These are phyloP conservation scores for Neurospora cerealis DNA, from an alignment of 495 filamentous ascomycete genomes.

Conservation along the genomic window DNA sequence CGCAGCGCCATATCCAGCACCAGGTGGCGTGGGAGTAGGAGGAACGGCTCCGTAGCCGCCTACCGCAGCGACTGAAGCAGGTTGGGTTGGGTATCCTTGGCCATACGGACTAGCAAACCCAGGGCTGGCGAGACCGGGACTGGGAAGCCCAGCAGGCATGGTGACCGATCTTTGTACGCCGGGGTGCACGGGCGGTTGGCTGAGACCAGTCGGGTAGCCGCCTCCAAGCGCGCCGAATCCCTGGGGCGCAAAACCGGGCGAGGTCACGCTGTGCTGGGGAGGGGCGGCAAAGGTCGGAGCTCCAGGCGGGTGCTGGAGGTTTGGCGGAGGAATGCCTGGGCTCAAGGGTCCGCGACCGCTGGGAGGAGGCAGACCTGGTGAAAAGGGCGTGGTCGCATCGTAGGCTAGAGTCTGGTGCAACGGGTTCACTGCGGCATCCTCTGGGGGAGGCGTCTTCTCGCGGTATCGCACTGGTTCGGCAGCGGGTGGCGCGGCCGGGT, in stretches of 20 bases:
- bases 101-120: slow-evolving; percentile 28
- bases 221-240: slow-evolving; percentile 27
- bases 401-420: slow-evolving; percentile 56
- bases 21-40: slow-evolving; percentile 22
- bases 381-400: slow-evolving; percentile 46
- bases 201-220: slow-evolving; percentile 25
- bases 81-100: slow-evolving; percentile 25
- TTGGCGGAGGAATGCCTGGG: slow-evolving; percentile 26
- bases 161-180: slow-evolving; percentile 31
- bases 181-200: slow-evolving; percentile 24
- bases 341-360: slow-evolving; percentile 25
- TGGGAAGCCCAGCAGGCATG: slow-evolving; percentile 25
- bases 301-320: slow-evolving; percentile 24
- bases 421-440: slow-evolving; percentile 61
- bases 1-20: slow-evolving; percentile 7
- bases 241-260: slow-evolving; percentile 30
- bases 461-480: slow-evolving; percentile 74
- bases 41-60: slow-evolving; percentile 20
- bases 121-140: slow-evolving; percentile 15
- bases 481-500: slow-evolving; percentile 78
- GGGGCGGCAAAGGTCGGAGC: slow-evolving; percentile 27
- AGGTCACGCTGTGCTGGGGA: slow-evolving; percentile 27
- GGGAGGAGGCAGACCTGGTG: slow-evolving; percentile 30
- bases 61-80: background rate
- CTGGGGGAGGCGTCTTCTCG: slow-evolving; percentile 81